phyloP scores from a whole-genome alignment of 345 rosid species.

The Pelargonium nanum region DNA sequence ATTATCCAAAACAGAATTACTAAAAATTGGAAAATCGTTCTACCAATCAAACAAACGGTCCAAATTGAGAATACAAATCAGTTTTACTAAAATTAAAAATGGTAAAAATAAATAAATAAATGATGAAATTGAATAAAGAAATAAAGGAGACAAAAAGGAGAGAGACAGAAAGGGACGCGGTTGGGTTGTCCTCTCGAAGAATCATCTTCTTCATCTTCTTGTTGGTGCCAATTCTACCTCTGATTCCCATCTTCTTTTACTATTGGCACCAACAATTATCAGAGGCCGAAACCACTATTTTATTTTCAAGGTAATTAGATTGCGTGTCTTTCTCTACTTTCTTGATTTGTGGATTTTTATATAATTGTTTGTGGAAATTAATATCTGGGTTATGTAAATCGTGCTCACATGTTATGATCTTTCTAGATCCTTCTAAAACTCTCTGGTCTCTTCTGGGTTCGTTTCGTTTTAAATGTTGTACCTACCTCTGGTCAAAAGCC shows the following conservation, averaged over 20 bases:
- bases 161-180: constrained; percentile 1
- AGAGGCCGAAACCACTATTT: no score
- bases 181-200: neutral
- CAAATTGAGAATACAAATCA: neutral
- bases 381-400: neutral
- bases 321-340: constrained; percentile 6
- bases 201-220: no score
- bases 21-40: neutral
- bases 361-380: neutral
- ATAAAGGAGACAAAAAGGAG: neutral
- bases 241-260: neutral
- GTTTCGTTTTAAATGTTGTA: neutral
- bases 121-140: neutral
- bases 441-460: neutral
- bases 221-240: neutral
- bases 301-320: neutral
- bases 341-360: neutral
- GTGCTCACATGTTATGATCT: neutral
- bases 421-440: constrained; percentile 16
- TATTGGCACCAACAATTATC: neutral
- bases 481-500: neutral
- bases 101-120: no score
- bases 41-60: neutral
- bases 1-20: no score
- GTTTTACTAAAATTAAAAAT: neutral